These are phyloP conservation scores for Ceratobasidium sp. DNA, from an alignment of 1,284 basidiomycete genomes.

Conservation along the genomic window DNA sequence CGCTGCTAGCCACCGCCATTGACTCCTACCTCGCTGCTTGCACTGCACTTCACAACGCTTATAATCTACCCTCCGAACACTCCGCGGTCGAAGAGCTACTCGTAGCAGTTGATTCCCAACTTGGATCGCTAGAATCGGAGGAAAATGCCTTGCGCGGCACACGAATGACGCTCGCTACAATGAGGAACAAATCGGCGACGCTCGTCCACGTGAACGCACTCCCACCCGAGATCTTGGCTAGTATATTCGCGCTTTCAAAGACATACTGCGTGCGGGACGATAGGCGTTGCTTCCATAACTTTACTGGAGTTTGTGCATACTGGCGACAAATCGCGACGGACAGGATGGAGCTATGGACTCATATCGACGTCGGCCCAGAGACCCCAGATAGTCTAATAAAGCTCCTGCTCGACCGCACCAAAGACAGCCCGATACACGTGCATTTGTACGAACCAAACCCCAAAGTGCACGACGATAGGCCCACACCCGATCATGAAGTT, in stretches of 20 bases:
- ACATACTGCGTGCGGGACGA: conserved; percentile 15
- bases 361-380: conserved; percentile 23
- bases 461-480: conserved; percentile 3
- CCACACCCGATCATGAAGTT: conserved; percentile 14
- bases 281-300: not conserved
- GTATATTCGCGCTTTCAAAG: conserved; percentile 20
- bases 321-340: conserved; percentile 15
- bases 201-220: conserved; percentile 9
- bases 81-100: conserved; percentile 6
- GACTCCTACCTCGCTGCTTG: not conserved
- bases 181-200: conserved; percentile 17
- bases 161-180: conserved; percentile 6
- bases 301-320: conserved; percentile 23
- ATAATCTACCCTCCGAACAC: not conserved
- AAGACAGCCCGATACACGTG: conserved; percentile 17
- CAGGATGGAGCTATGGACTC: conserved; percentile 19
- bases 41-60: not conserved
- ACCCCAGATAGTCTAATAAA: not conserved
- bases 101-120: not conserved
- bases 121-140: not conserved
- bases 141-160: conserved; percentile 10
- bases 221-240: conserved; percentile 24
- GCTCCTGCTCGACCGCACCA: conserved; percentile 3
- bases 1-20: conserved; percentile 8
- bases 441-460: conserved; percentile 15